Base-by-base conservation (phyloP, 345 rosid species). In the Aurinia saxatilis region DNA sequence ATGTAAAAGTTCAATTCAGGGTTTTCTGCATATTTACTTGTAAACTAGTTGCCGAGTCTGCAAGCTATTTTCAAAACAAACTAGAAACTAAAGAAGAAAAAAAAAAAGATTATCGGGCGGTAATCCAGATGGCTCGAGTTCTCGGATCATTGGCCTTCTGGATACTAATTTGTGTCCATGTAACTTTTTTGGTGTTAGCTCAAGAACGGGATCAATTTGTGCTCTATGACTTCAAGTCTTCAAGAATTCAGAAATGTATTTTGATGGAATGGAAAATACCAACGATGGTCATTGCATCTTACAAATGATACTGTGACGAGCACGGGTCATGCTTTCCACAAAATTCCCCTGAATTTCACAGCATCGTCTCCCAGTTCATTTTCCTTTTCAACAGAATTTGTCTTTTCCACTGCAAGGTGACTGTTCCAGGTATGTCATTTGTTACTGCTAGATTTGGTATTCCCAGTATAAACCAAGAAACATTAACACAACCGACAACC, bases 301-400 rank as follows among this genome's bases (percentile, higher is more conserved):
- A 83, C 92, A 36, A 70, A 83, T 51, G 42, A 59, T 63, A 68
- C 82, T n/a, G 0, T 8, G 0, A 18, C 1, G 3, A 37, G 66
- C 21, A 30, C 9, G 0, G 85, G 80, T 31, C 82, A 73, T 23
- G 85, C 88, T 63, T 77, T 83, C 71, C 16, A 41, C 38, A 58
- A 67, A 6, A 25, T 0, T 11, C 78, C 88, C 0, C 17, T 80
- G 14, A 60, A 44, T 0, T 44, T 68, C 56, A 18, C 50, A 25
- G 2, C 8, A 1, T 53, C 8, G 63, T 81, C 78, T 13, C 44
- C 66, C 46, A 44, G 36, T 60, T 46, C 54, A 18, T 34, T 23
- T 11, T 67, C 75, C 0, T 76, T 79, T 41, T 79, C 80, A 5
- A 71, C 80, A 7, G 63, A 33, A 1, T 81, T 81, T 56, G 81